Evolutionary conservation across 192 early-diverging fungal species (phyloP).

Genomic region (Umbelopsis isabellina): DNA sequence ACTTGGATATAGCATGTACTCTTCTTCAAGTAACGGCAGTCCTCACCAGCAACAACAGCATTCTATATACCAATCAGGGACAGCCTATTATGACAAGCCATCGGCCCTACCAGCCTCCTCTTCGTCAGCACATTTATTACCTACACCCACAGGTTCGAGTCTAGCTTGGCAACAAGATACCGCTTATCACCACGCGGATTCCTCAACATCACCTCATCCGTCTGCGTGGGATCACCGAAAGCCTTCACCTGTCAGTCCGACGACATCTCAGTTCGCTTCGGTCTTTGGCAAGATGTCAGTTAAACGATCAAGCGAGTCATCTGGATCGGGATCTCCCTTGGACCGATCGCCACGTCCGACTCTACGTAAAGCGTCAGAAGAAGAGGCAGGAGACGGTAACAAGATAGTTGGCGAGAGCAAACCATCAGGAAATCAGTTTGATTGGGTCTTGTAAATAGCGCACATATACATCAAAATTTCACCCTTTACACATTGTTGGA

Average conservation of each 20-base stretch:
- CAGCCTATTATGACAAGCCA: slow-evolving; percentile 10
- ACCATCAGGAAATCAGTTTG: slow-evolving; percentile 19
- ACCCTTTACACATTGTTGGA: background rate
- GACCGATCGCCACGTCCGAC: slow-evolving; percentile 19
- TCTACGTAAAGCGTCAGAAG: slow-evolving; percentile 6
- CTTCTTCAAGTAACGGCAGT: background rate
- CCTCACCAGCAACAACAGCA: slow-evolving; percentile 12
- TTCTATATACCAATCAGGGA: slow-evolving; percentile 16
- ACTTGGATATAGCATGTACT: slow-evolving; percentile 6
- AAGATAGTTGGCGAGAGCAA: background rate
- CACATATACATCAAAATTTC: background rate
- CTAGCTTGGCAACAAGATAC: slow-evolving; percentile 19
- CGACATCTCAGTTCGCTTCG: slow-evolving; percentile 8
- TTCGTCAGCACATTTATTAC: slow-evolving; percentile 3
- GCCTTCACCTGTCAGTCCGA: slow-evolving; percentile 10
- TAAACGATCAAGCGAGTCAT: slow-evolving; percentile 16
- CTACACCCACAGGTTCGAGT: background rate
- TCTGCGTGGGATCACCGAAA: slow-evolving; percentile 12
- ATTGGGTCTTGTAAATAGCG: slow-evolving; percentile 23
- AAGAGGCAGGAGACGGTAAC: background rate
- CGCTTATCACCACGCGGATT: slow-evolving; percentile 1
- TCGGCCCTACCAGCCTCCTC: background rate
- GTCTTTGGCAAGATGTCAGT: slow-evolving; percentile 19
- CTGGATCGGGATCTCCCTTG: slow-evolving; percentile 3
- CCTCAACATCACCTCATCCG: slow-evolving; percentile 3